Base-by-base conservation (phyloP, 768 basidiomycete species). In the Phaeolepiota aurea region DNA sequence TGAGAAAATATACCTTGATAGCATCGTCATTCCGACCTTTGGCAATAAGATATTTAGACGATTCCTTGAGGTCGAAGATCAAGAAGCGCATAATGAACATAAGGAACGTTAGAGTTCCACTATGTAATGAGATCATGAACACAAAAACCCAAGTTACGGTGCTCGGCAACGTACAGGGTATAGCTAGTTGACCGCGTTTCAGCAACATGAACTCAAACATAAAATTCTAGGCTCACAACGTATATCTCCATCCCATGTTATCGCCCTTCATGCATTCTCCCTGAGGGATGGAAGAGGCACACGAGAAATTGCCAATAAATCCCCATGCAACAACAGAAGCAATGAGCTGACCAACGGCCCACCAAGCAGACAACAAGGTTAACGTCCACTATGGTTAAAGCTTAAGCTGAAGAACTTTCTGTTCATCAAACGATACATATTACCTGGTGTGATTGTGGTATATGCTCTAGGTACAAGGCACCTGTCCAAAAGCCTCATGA, bases 231-330 rank as follows among this genome's bases (percentile, higher is more conserved):
- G 58, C 62, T 50, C 54, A 74, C 65, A 72, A 55, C 15, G 67
- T 65, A 51, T 77, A 78, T 54, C 77, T 61, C 77, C 77, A 80
- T 9, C 78, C 78, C 68, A 72, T 75, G 46, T 79, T 80, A 45
- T 66, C 56, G 0, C 56, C 59, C 43, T 65, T 66, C 2, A 61
- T 50, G 47, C 78, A 80, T 47, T 72, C 56, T 3, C 53, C 58
- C 20, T 41, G 36, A 11, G 54, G 42, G 28, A 66, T 59, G 21
- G 48, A 51, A 13, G 61, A 44, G 20, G 56, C 48, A 50, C 77
- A 79, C 3, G 76, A 74, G 48, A 69, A 78, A 44, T 70, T 72
- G 18, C 66, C 66, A 22, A 79, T 74, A 48, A 78, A 72, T 0
- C 62, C 72, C 69, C 73, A 79, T 4, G 73, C 69, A 20, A 79